phyloP scores from a whole-genome alignment of 768 basidiomycete species.

The Gloeopeniophorella convolvens region DNA sequence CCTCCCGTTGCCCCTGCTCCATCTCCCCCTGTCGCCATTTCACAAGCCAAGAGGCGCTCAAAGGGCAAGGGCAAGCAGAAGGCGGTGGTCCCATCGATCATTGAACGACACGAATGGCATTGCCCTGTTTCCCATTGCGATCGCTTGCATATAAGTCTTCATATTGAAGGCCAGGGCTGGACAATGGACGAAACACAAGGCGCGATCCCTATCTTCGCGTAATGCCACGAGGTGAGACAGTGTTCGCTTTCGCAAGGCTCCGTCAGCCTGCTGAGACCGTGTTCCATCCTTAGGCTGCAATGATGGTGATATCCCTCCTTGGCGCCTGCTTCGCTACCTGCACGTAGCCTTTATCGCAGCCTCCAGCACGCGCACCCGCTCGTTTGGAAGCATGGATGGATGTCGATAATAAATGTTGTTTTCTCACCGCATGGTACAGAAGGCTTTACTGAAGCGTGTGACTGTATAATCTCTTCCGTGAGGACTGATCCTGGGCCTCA shows the following conservation, averaged over 20 bases:
- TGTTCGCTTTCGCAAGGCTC: neutral
- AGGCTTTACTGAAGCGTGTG: neutral
- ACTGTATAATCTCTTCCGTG: neutral
- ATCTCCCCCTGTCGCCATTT: neutral
- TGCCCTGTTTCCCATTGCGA: constrained; percentile 18
- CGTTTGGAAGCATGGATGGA: neutral
- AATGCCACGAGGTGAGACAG: constrained; percentile 8
- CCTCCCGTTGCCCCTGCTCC: neutral
- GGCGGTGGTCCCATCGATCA: constrained; percentile 7
- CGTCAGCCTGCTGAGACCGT: neutral
- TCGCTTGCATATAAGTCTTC: constrained; percentile 13
- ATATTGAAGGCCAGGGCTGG: constrained; percentile 17
- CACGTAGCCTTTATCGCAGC: neutral
- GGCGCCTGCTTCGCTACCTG: neutral
- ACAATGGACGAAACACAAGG: constrained; percentile 20
- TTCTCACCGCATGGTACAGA: constrained; percentile 5
- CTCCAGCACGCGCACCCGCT: neutral
- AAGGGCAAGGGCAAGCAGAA: constrained; percentile 20
- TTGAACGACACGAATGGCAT: constrained; percentile 19
- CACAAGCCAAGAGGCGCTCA: constrained; percentile 1
- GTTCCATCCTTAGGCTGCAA: neutral
- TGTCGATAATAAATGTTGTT: constrained; percentile 7
- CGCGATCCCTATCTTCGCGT: constrained; percentile 18
- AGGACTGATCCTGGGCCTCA: too few species aligned
- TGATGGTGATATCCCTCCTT: neutral